Conservation (phyloP, 805 yeast species). For the Saturnispora ahearnii region DNA sequence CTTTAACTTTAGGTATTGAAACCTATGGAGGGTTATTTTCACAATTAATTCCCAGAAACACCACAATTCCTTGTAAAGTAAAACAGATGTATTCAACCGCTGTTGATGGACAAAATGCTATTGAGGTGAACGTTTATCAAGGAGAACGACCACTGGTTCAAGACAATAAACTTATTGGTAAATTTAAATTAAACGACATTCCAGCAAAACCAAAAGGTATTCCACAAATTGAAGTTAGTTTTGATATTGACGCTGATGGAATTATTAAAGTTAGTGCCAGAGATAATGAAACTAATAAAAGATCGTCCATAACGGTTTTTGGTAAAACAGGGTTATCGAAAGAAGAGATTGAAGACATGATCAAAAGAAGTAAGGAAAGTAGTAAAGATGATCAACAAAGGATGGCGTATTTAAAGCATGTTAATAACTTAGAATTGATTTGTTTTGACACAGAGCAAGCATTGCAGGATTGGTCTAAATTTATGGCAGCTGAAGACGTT, state of each 20-base stretch:
- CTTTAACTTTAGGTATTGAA: conserved; percentile 87
- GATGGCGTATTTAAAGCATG: conserved; percentile 54
- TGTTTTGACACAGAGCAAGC: conserved; percentile 31
- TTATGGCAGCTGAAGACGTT: conserved; percentile 14
- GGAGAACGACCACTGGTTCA: conserved; percentile 95
- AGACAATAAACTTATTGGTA: conserved; percentile 92
- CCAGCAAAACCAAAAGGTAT: conserved; percentile 87
- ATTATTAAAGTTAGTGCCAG: conserved; percentile 91
- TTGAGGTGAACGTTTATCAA: conserved; percentile 93
- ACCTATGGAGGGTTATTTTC: conserved; percentile 96
- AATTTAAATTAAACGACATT: conserved; percentile 84
- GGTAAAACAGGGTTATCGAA: conserved; percentile 92
- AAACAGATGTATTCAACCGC: conserved; percentile 92
- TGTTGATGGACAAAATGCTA: conserved; percentile 89
- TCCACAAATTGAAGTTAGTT: conserved; percentile 85
- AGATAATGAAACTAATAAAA: conserved; percentile 90
- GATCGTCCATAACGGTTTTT: conserved; percentile 91
- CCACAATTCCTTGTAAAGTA: conserved; percentile 90
- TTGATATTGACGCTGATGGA: conserved; percentile 95
- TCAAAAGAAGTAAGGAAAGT: conserved; percentile 80
- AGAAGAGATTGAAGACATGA: conserved; percentile 84
- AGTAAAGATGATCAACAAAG: conserved; percentile 60
- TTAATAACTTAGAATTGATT: conserved; percentile 46
- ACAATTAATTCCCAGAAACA: conserved; percentile 76
- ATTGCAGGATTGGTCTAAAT: conserved; percentile 18